A percentile compares a stretch with the other conserved stretches of the same genome.
phyloP scores from a whole-genome alignment of 176 grass and related monocot genomes.

The Chrysopogon serrulatus region DNA sequence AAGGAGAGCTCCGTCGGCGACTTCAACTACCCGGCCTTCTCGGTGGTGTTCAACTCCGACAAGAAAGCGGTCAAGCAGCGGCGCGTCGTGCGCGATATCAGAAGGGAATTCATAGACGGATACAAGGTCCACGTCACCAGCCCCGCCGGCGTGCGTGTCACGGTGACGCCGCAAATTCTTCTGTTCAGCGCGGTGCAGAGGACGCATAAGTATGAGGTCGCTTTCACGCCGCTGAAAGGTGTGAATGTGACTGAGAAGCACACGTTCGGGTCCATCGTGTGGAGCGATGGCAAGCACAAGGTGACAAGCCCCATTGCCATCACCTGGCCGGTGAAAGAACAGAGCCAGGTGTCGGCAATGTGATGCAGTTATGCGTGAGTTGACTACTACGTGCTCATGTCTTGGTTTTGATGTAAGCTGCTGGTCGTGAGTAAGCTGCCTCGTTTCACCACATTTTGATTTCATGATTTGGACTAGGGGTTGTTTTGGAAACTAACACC shows the following conservation, averaged over 20 bases:
- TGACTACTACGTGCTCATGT: no score
- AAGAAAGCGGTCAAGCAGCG: slow-evolving; percentile 20
- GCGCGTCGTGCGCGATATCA: slow-evolving; percentile 38
- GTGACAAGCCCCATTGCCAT: slow-evolving; percentile 34
- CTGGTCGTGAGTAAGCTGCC: no score
- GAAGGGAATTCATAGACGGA: no score
- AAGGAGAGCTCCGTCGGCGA: background rate
- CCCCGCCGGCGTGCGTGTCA: no score
- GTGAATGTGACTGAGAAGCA: background rate
- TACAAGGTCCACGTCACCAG: slow-evolving; percentile 12
- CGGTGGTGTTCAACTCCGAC: slow-evolving; percentile 31
- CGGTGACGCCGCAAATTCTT: slow-evolving; percentile 31
- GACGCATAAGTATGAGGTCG: background rate
- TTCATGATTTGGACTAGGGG: no score
- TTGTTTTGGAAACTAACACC: no score
- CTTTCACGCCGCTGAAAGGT: background rate
- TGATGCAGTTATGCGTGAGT: background rate
- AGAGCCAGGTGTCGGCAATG: background rate
- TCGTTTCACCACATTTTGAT: no score
- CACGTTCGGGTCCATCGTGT: slow-evolving; percentile 18
- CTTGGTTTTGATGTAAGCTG: no score
- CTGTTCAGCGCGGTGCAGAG: slow-evolving; percentile 1
- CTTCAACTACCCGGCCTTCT: no score
- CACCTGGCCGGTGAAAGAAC: slow-evolving; percentile 24
- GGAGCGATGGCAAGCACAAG: slow-evolving; percentile 21